Evolutionary conservation across 805 yeast genomes (phyloP).

Genomic region (Wickerhamia fluorescens): DNA sequence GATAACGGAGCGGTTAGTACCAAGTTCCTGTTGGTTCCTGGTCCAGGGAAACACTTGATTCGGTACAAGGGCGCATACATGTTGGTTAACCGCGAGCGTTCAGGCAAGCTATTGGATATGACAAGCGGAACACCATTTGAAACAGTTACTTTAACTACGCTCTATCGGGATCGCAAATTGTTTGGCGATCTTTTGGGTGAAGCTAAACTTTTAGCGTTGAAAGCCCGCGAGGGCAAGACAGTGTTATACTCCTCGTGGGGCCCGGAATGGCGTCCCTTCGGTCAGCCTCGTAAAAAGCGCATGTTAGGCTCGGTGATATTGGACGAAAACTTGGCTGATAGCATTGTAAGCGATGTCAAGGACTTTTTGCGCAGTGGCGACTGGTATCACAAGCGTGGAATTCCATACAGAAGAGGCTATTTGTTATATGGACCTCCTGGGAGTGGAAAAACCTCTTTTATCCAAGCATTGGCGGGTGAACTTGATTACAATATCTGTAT

Average conservation of each 20-base stretch:
- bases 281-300: conserved; percentile 87
- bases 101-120: conserved; percentile 82
- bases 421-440: conserved; percentile 96
- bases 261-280: conserved; percentile 98
- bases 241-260: conserved; percentile 94
- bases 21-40: conserved; percentile 87
- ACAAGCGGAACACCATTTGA: conserved; percentile 92
- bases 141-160: conserved; percentile 88
- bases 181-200: conserved; percentile 69
- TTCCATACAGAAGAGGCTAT: conserved; percentile 94
- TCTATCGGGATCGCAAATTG: conserved; percentile 70
- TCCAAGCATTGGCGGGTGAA: conserved; percentile 95
- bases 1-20: conserved; percentile 89
- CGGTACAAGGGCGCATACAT: conserved; percentile 82
- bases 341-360: conserved; percentile 60
- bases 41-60: conserved; percentile 91
- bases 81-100: conserved; percentile 82
- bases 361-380: conserved; percentile 75
- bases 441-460: conserved; percentile 90
- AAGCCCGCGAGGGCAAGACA: conserved; percentile 84
- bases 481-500: conserved; percentile 93
- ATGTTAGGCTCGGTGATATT: conserved; percentile 78
- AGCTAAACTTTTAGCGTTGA: conserved; percentile 78
- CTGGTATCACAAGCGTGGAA: conserved; percentile 96
- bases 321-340: conserved; percentile 66